Conservation (phyloP, 2,329 filamentous ascomycete species). For the Lasiodiplodia sp. region DNA sequence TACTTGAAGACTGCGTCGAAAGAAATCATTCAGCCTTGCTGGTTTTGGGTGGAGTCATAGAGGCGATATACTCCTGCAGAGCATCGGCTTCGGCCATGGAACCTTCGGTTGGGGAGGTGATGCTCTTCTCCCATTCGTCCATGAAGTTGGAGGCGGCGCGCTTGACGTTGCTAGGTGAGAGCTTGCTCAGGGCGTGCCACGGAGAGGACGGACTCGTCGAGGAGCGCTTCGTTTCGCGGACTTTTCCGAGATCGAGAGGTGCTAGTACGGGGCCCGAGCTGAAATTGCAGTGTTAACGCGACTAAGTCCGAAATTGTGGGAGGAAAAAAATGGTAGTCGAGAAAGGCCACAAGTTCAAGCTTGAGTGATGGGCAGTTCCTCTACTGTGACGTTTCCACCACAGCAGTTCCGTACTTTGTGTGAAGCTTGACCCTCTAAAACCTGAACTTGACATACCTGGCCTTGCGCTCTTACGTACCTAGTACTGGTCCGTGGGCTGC, state of each 20-base stretch:
- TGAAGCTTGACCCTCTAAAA: constrained; percentile 18
- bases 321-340: constrained; percentile 36
- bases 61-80: constrained; percentile 20
- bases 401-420: not conserved
- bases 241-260: constrained; percentile 26
- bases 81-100: constrained; percentile 26
- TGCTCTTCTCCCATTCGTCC: constrained; percentile 82
- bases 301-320: not conserved
- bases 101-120: constrained; percentile 22
- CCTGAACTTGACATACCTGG: constrained; percentile 31
- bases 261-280: constrained; percentile 26
- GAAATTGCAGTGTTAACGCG: not conserved
- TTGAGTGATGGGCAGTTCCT: constrained; percentile 5
- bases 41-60: not conserved
- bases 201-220: constrained; percentile 50
- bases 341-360: constrained; percentile 29
- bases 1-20: not conserved
- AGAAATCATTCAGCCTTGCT: constrained; percentile 19
- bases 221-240: constrained; percentile 32
- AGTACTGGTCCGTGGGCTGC: constrained; percentile 62
- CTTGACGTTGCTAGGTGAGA: constrained; percentile 79
- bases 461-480: constrained; percentile 51
- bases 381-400: not conserved
- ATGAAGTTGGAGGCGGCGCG: constrained; percentile 84
- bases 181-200: constrained; percentile 74